A percentile compares a stretch with the other conserved stretches of the same genome.
These are phyloP conservation scores for Alternaria sp. DNA, from an alignment of 2,329 filamentous ascomycete species.

Conservation along the genomic window DNA sequence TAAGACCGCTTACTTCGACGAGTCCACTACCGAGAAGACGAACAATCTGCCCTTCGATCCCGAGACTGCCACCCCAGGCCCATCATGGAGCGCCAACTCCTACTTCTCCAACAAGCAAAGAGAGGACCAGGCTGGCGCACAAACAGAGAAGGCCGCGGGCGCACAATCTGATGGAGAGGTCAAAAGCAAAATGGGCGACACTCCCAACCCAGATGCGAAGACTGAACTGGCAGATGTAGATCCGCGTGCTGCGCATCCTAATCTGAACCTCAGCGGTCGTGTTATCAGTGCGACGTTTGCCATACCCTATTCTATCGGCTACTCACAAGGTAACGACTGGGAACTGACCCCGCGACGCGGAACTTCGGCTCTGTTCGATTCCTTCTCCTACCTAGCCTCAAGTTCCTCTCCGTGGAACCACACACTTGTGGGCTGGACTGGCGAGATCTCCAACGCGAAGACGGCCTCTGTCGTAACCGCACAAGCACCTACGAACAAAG, in stretches of 20 bases:
- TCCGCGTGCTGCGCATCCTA: conserved; percentile 64
- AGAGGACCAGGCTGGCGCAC: conserved; percentile 37
- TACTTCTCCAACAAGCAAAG: conserved; percentile 42
- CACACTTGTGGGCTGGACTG: conserved; percentile 93
- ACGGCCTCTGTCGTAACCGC: conserved; percentile 46
- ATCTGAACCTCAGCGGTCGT: conserved; percentile 66
- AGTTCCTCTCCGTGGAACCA: conserved; percentile 86
- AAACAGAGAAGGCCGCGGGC: conserved; percentile 55
- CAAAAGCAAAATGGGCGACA: conserved; percentile 61
- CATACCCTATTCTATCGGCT: conserved; percentile 67
- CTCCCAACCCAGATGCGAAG: conserved; percentile 47
- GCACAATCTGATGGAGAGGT: conserved; percentile 60
- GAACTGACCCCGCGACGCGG: conserved; percentile 80
- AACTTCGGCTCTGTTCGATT: conserved; percentile 91
- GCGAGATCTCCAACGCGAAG: conserved; percentile 65
- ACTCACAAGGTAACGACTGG: conserved; percentile 64
- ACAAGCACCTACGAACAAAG: conserved; percentile 69
- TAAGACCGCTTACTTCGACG: conserved; percentile 50
- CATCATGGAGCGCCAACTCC: conserved; percentile 49
- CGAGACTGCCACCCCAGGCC: conserved; percentile 41
- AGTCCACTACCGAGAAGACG: conserved; percentile 22
- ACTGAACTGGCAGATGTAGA: conserved; percentile 59
- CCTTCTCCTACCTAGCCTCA: conserved; percentile 88
- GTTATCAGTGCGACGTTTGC: conserved; percentile 71
- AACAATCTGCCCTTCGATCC: conserved; percentile 41